phyloP scores from a whole-genome alignment of 1,284 basidiomycete genomes.

The Sporisorium exsertum region DNA sequence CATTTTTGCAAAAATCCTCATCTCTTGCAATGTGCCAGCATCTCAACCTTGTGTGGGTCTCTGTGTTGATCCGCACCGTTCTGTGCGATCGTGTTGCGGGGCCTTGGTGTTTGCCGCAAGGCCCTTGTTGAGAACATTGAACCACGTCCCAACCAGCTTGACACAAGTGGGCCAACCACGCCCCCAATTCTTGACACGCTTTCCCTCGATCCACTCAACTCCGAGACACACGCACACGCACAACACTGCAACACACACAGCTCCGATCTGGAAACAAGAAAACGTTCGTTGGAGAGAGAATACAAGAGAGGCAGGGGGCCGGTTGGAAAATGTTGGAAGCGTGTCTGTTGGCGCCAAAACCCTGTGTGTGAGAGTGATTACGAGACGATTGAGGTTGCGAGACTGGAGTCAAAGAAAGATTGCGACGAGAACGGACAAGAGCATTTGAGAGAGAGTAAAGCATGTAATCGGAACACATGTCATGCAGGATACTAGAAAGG shows the following conservation, averaged over 20 bases:
- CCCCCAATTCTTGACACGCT: too few relatives aligned
- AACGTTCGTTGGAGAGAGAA: conserved; percentile 1
- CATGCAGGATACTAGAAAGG: conserved; percentile 19
- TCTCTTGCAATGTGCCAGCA: not conserved
- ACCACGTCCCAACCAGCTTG: too few relatives aligned
- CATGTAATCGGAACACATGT: conserved; percentile 26
- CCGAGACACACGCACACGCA: too few relatives aligned
- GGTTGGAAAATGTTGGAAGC: not conserved
- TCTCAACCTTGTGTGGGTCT: not conserved
- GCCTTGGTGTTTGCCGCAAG: too few relatives aligned
- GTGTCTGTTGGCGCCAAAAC: not conserved
- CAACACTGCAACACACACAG: not conserved
- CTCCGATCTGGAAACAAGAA: not conserved
- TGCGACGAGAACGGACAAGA: conserved; percentile 15
- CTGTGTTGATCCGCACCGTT: too few relatives aligned
- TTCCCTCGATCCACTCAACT: too few relatives aligned
- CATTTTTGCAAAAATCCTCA: too few relatives aligned
- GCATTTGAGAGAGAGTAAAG: not conserved
- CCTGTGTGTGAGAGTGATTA: conserved; percentile 6
- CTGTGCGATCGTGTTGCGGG: not conserved
- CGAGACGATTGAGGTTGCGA: conserved; percentile 11
- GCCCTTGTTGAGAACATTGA: too few relatives aligned
- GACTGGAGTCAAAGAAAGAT: conserved; percentile 6
- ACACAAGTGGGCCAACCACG: too few relatives aligned
- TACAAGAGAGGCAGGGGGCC: not conserved